Evolutionary conservation across 495 filamentous ascomycete genomes (phyloP).

Genomic region (Evernia prunastri): DNA sequence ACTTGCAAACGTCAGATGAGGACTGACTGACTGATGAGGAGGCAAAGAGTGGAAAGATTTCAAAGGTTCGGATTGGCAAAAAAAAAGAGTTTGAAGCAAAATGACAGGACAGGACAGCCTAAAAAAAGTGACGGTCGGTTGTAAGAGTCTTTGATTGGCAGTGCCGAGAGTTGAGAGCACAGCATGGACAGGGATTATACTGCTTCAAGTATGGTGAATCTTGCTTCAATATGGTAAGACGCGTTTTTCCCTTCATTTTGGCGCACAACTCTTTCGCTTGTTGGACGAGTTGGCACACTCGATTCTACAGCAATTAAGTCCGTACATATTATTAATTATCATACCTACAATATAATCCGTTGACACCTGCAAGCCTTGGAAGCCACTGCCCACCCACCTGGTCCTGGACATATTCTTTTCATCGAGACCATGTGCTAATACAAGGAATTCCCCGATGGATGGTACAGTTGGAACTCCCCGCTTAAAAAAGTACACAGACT

Average conservation of each 20-base stretch:
- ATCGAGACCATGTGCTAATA: too few relatives aligned
- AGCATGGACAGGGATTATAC: constrained; percentile 13
- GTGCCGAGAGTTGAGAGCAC: constrained; percentile 1
- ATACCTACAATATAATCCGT: background rate
- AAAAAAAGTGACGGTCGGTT: constrained; percentile 1
- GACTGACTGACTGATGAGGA: background rate
- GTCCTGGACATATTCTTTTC: background rate
- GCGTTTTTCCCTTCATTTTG: constrained; percentile 18
- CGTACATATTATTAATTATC: constrained; percentile 3
- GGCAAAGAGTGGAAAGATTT: background rate
- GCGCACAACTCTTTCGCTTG: constrained; percentile 12
- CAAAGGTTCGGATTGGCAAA: too few relatives aligned
- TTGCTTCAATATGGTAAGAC: constrained; percentile 6
- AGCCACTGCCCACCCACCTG: background rate
- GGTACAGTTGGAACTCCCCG: background rate
- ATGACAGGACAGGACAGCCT: background rate
- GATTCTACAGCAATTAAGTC: background rate
- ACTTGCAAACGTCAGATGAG: background rate
- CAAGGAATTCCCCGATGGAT: too few relatives aligned
- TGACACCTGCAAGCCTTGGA: background rate
- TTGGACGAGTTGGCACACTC: too few relatives aligned
- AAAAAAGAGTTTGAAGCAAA: background rate
- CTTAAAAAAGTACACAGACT: background rate
- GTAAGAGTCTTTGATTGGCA: constrained; percentile 12
- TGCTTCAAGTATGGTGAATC: constrained; percentile 13